Conservation (phyloP, 306 rosid species). For the Hippophae tibetana region DNA sequence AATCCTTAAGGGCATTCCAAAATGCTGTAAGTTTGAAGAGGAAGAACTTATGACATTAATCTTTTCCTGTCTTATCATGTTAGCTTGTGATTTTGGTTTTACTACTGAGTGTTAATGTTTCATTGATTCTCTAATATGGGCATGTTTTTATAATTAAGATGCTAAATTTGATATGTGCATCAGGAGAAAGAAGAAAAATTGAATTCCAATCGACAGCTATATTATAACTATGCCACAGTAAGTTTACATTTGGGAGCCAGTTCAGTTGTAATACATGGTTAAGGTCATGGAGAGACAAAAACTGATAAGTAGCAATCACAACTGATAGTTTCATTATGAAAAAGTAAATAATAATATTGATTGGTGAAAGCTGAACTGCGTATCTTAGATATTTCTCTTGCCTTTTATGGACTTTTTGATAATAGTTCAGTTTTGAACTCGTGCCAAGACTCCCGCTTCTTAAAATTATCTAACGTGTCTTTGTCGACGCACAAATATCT, state of each 20-base stretch:
- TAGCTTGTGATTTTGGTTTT: constrained; percentile 5
- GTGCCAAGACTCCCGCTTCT: background rate
- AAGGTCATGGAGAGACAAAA: no score
- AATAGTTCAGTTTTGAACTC: no score
- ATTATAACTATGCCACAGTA: constrained; percentile 76
- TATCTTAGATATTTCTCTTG: background rate
- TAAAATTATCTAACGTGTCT: background rate
- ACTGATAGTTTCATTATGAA: no score
- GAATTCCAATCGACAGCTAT: constrained; percentile 76
- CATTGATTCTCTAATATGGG: constrained; percentile 11
- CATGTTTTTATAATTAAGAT: constrained; percentile 19
- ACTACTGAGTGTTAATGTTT: background rate
- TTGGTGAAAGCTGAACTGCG: background rate
- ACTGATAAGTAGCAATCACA: no score
- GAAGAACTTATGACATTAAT: constrained; percentile 13
- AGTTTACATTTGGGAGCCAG: constrained; percentile 22
- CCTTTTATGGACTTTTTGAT: no score
- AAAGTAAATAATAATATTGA: no score
- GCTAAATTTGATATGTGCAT: constrained; percentile 26
- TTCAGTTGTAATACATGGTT: no score
- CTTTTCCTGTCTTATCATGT: background rate
- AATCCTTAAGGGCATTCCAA: constrained; percentile 88
- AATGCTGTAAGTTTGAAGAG: constrained; percentile 74
- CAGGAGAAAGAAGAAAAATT: constrained; percentile 92
- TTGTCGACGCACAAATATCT: constrained; percentile 69